Percentiles rank a stretch among this genome's conserved stretches.
phyloP scores from a whole-genome alignment of 768 basidiomycete genomes.

The Auricularia cornea region DNA sequence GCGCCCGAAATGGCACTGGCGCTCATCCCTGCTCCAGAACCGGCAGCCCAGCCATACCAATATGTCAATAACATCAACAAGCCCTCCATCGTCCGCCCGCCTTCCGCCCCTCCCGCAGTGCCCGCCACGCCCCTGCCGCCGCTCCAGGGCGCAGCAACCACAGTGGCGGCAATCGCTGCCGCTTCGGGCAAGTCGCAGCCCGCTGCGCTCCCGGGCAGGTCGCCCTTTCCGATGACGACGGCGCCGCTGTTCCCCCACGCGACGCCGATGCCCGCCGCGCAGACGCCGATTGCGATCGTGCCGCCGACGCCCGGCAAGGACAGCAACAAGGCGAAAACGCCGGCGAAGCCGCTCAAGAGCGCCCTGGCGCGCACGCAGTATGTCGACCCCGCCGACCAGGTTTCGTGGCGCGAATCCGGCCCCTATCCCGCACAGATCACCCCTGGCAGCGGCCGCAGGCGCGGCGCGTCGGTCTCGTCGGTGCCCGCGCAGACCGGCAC shows the following conservation, averaged over 20 bases:
- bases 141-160: not conserved
- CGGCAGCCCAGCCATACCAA: not conserved
- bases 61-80: not conserved
- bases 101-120: not conserved
- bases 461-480: not conserved
- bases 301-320: not conserved
- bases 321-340: not conserved
- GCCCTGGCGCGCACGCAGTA: not conserved
- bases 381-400: not conserved
- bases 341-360: not conserved
- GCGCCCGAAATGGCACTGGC: not conserved
- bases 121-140: not conserved
- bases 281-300: not conserved
- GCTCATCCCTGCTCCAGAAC: not conserved
- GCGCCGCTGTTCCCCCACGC: not conserved
- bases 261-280: not conserved
- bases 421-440: not conserved
- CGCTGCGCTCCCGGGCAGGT: not conserved
- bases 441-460: not conserved
- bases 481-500: not conserved
- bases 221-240: not conserved
- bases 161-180: not conserved
- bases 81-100: not conserved
- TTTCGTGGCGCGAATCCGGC: not conserved
- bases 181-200: not conserved